Evolutionary conservation across 2,329 filamentous ascomycete species (phyloP).

Genomic region (Scedosporium apiospermum): DNA sequence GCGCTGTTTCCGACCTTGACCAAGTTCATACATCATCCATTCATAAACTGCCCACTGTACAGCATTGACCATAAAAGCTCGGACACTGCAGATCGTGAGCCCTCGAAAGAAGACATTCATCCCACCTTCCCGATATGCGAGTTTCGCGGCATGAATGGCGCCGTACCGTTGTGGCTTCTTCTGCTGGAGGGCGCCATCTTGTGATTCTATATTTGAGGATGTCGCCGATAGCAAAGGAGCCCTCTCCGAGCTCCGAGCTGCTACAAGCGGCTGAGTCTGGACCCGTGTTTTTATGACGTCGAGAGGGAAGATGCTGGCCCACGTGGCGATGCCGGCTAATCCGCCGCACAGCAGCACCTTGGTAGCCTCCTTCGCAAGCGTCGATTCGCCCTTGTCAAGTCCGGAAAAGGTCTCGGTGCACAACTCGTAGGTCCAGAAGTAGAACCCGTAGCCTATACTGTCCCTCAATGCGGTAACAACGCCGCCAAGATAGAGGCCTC

Average conservation of each 20-base stretch:
- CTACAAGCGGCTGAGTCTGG: constrained; percentile 55
- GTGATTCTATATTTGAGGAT: constrained; percentile 2
- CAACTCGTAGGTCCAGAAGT: constrained; percentile 89
- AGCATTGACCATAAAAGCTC: constrained; percentile 89
- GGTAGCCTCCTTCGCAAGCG: constrained; percentile 35
- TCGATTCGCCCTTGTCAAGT: constrained; percentile 11
- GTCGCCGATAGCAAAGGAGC: constrained; percentile 21
- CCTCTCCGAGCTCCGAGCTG: constrained; percentile 13
- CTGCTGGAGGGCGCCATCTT: constrained; percentile 6
- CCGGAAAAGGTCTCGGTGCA: constrained; percentile 49
- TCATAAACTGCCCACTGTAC: constrained; percentile 91
- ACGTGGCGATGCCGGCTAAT: constrained; percentile 77
- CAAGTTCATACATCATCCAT: constrained; percentile 62
- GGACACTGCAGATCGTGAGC: constrained; percentile 68
- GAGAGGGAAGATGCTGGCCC: constrained; percentile 83
- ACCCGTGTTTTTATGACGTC: constrained; percentile 89
- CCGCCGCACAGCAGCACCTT: constrained; percentile 76
- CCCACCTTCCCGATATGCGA: constrained; percentile 58
- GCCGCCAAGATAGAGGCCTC: constrained; percentile 74
- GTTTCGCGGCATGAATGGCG: constrained; percentile 53
- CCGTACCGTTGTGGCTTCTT: constrained; percentile 24
- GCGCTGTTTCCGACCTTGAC: constrained; percentile 5
- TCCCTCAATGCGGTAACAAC: constrained; percentile 74
- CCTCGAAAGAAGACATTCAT: constrained; percentile 59
- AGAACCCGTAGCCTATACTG: constrained; percentile 91